Conservation (phyloP, 129 eudicot species). For the Helichrysum umbraculigerum region DNA sequence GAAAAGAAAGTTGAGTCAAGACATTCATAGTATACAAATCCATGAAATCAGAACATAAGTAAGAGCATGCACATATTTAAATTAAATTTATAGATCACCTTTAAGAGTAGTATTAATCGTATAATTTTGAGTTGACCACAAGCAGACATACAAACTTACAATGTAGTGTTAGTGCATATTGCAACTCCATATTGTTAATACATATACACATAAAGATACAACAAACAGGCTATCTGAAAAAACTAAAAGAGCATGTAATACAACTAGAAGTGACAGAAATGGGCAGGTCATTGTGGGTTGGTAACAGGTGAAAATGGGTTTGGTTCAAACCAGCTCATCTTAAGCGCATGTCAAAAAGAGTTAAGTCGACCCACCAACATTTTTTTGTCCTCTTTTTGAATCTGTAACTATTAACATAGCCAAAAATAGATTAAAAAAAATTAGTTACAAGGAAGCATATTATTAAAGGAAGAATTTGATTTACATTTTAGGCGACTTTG, state of each 20-base stretch:
- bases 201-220: constrained; percentile 1
- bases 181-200: constrained; percentile 3
- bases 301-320: background rate
- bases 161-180: background rate
- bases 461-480: too few species aligned
- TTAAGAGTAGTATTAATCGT: background rate
- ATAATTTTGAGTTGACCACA: background rate
- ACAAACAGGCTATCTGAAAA: background rate
- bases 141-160: background rate
- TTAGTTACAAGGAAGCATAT: too few species aligned
- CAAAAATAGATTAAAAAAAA: too few species aligned
- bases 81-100: background rate
- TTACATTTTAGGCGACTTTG: too few species aligned
- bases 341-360: background rate
- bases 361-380: background rate
- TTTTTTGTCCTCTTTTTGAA: too few species aligned
- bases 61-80: background rate
- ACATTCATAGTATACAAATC: background rate
- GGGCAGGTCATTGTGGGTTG: background rate
- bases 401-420: too few species aligned
- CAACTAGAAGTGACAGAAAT: background rate
- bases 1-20: background rate
- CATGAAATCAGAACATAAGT: background rate
- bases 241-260: background rate
- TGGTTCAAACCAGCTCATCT: background rate